Percentiles rank a stretch among this genome's conserved stretches.
These are phyloP conservation scores for Alternaria rosae DNA, from an alignment of 2,329 filamentous ascomycete genomes.

Conservation along the genomic window DNA sequence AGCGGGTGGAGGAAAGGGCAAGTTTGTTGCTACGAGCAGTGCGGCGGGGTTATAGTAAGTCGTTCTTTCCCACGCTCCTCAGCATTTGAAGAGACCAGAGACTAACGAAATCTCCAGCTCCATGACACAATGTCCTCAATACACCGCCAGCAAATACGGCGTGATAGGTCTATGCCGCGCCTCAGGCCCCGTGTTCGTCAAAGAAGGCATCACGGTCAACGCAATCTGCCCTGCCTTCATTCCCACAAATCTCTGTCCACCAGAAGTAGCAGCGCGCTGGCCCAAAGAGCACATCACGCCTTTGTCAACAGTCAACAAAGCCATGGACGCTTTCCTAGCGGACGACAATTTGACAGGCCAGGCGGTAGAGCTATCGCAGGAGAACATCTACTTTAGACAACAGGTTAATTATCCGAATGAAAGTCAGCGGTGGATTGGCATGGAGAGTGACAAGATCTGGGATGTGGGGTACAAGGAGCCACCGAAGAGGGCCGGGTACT, in stretches of 20 bases:
- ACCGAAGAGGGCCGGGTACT: slow-evolving; percentile 32
- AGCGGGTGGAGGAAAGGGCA: slow-evolving; percentile 45
- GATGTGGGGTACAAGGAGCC: slow-evolving; percentile 40
- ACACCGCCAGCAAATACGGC: slow-evolving; percentile 54
- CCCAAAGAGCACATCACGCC: slow-evolving; percentile 52
- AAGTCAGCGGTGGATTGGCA: slow-evolving; percentile 51
- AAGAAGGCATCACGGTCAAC: slow-evolving; percentile 50
- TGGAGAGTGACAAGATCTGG: slow-evolving; percentile 43
- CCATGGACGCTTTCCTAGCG: slow-evolving; percentile 49
- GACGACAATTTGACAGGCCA: slow-evolving; percentile 49
- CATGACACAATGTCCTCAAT: slow-evolving; percentile 50
- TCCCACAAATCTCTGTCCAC: slow-evolving; percentile 50
- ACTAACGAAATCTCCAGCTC: neutral
- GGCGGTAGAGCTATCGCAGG: slow-evolving; percentile 51
- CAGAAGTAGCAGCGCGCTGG: slow-evolving; percentile 48
- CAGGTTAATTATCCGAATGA: slow-evolving; percentile 50
- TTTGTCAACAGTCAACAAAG: slow-evolving; percentile 50
- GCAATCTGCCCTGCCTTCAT: slow-evolving; percentile 53
- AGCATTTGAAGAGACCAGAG: neutral
- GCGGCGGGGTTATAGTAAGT: slow-evolving; percentile 49
- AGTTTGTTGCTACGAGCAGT: slow-evolving; percentile 52
- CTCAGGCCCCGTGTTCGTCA: slow-evolving; percentile 43
- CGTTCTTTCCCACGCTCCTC: neutral
- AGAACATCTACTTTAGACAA: slow-evolving; percentile 52
- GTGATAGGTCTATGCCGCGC: slow-evolving; percentile 51